These are phyloP conservation scores for Monotropa hypopitys DNA, from an alignment of 179 eudicot species.

Conservation along the genomic window DNA sequence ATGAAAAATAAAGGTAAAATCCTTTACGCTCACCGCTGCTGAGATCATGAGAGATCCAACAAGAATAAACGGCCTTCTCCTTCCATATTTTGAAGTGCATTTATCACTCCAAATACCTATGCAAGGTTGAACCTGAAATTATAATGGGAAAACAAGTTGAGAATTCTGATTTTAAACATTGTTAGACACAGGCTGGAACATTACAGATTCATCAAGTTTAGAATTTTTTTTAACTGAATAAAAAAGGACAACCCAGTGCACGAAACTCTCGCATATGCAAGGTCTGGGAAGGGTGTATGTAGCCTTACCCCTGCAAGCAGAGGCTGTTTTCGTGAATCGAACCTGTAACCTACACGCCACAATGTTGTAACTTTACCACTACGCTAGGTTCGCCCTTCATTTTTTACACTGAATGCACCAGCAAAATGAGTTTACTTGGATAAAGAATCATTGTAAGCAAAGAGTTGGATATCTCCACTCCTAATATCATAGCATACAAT, in stretches of 20 bases:
- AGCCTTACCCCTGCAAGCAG: no score
- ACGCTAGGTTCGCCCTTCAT: no score
- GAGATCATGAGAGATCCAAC: constrained; percentile 86
- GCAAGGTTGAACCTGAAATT: constrained; percentile 87
- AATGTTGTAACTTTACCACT: no score
- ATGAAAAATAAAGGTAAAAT: constrained; percentile 9
- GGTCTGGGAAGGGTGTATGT: no score
- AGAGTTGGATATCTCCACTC: neutral
- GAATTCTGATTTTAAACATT: neutral
- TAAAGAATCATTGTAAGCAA: neutral
- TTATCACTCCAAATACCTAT: constrained; percentile 99
- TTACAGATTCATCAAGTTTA: neutral
- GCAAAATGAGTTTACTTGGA: neutral
- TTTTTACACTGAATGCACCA: constrained; percentile 1
- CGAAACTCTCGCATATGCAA: no score
- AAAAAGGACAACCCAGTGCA: no score
- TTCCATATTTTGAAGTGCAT: constrained; percentile 89
- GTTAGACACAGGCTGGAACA: neutral
- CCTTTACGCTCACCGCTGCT: constrained; percentile 49
- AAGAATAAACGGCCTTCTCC: constrained; percentile 89
- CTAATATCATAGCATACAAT: neutral
- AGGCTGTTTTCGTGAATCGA: no score
- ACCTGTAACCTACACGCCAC: no score
- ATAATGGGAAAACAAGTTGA: neutral
- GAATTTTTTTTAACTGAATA: no score